Base-by-base conservation (phyloP, 1,284 basidiomycete species). In the Tremellales sp. region DNA sequence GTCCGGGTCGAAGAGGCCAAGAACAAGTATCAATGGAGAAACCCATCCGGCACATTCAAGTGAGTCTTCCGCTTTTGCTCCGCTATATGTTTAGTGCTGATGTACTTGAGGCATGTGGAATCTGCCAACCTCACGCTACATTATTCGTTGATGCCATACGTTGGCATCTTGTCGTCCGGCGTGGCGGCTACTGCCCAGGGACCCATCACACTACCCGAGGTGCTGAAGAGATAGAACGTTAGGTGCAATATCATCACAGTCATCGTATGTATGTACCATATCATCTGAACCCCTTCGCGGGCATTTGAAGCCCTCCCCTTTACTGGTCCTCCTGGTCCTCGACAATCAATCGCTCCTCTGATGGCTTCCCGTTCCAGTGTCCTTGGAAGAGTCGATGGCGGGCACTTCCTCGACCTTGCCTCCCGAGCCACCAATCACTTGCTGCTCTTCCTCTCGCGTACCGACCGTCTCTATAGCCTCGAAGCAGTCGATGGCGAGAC, bases 61-160 rank as follows among this genome's bases (percentile, higher is more conserved):
- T 76, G 55, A 60, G 73, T 67, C 15, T 3, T 10, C 3, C 11
- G 22, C 19, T 21, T 22, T n/a, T n/a, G n/a, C n/a, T n/a, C n/a
- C n/a, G 15, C n/a, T 39, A 19, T 12, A 21, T n/a, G 7, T 45
- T 24, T 40, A n/a, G n/a, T n/a, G n/a, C n/a, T n/a, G n/a, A n/a
- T n/a, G n/a, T n/a, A 12, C 12, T 29, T 73, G 67, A 40, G 53
- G 69, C 48, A 58, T 73, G 21, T 60, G 58, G 29, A 31, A 12
- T 45, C 60, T 8, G 65, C 70, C n/a, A 72, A 72, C 49, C 48
- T 75, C 27, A 73, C 72, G 1, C 60, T 75, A 0, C 64, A 69
- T 45, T 76, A 75, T 57, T 65, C 69, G 12, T 55, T 75, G 42
- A 75, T 75, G 75, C 75, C 75, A 0, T 75, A 76, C 49, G 75